Conservation (phyloP, 1,139 yeast genomes). For the Kodamaea alishanica region DNA sequence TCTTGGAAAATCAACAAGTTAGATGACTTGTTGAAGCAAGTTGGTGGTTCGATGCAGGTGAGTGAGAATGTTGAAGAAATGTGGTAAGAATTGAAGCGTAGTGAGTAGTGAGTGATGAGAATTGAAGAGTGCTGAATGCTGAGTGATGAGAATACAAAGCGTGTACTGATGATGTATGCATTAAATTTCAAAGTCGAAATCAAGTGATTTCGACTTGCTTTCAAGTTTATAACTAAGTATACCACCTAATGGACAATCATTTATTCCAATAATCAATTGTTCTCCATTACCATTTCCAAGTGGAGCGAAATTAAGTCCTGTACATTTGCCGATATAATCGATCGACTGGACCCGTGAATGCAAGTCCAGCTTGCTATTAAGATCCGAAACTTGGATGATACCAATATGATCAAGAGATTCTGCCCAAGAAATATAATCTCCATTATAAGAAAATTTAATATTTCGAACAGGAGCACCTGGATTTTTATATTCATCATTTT, state of each 20-base stretch:
- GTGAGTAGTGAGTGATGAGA: too few relatives aligned
- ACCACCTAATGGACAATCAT: slow-evolving; percentile 59
- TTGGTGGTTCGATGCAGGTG: slow-evolving; percentile 40
- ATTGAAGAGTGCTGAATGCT: too few relatives aligned
- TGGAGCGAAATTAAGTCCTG: slow-evolving; percentile 52
- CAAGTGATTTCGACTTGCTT: slow-evolving; percentile 34
- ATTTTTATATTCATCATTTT: slow-evolving; percentile 1
- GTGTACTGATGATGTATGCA: too few relatives aligned
- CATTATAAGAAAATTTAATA: slow-evolving; percentile 46
- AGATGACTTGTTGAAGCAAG: slow-evolving; percentile 32
- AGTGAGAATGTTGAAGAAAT: slow-evolving; percentile 42
- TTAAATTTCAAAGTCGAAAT: slow-evolving; percentile 38
- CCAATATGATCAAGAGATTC: slow-evolving; percentile 62
- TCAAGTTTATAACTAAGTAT: slow-evolving; percentile 46
- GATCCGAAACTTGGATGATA: slow-evolving; percentile 36
- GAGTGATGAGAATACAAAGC: too few relatives aligned
- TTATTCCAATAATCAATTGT: slow-evolving; percentile 49
- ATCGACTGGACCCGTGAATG: slow-evolving; percentile 43
- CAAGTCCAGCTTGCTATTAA: slow-evolving; percentile 17
- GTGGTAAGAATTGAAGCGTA: slow-evolving; percentile 35
- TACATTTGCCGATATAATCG: slow-evolving; percentile 56
- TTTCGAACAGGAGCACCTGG: slow-evolving; percentile 52
- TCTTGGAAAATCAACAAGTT: slow-evolving; percentile 30
- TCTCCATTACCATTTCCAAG: slow-evolving; percentile 46
- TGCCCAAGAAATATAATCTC: slow-evolving; percentile 51